Base-by-base conservation (phyloP, 2,329 filamentous ascomycete genomes). In the Colletotrichum sp. region DNA sequence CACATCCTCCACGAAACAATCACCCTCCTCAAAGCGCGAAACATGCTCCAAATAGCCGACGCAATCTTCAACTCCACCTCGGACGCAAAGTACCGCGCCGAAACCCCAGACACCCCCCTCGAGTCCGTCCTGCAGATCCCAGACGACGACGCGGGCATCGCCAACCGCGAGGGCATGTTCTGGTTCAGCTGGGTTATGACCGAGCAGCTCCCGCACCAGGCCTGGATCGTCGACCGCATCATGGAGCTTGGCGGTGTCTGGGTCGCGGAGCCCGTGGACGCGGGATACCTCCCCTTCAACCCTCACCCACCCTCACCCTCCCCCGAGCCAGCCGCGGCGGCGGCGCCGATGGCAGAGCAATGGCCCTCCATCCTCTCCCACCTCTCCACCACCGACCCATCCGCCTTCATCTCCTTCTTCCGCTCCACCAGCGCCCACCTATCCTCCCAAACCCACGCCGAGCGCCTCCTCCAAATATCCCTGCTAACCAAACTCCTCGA, bases 71-170 rank as follows among this genome's bases (percentile, higher is more conserved):
- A 59, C 29, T 59, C 57, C 27, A 33, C 29, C 15, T 21, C 57
- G 1, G 57, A 59, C 18, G 24, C 57, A n/a, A 59, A 59, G 2
- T 59, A 31, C 57, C 27, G 57, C 18, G 57, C 18, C 29, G 6
- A 33, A n/a, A 13, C 27, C 1, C 29, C 57, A 0, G 57, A 59
- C 57, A 59, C 8, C 0, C 18, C 29, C 5, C 15, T 34, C 2
- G 57, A 59, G 3, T 59, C 57, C 27, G 57, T 59, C 11, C 9
- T 59, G 8, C 27, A 59, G 0, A 34, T 59, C 18, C 11, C 57
- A 27, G 24, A 5, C 11, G 24, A 29, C 0, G 16, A 33, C 11
- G 0, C 1, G 0, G 18, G 1, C 29, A 33, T n/a, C 16, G 57
- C 27, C 0, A n/a, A 29, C 57, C 21, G 54, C 0, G 57, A 33